A percentile compares a stretch with the other conserved stretches of the same genome.
phyloP scores from a whole-genome alignment of 2,329 filamentous ascomycete genomes.

The Pseudopyrenochaeta lycopersici region DNA sequence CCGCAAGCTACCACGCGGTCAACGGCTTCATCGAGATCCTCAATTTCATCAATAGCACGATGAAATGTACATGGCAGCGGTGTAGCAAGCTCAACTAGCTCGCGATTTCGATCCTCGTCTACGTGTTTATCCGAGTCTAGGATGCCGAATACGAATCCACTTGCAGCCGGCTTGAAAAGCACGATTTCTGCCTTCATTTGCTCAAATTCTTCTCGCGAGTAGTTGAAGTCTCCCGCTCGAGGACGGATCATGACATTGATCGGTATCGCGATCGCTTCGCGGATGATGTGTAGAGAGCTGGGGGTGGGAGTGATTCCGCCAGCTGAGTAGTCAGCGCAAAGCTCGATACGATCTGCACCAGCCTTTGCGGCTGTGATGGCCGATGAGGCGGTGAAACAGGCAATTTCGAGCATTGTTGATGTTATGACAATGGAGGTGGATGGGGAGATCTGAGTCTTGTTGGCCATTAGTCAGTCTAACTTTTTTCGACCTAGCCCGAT shows the following conservation, averaged over 20 bases:
- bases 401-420: slow-evolving; percentile 56
- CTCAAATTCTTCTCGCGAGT: slow-evolving; percentile 52
- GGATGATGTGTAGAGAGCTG: slow-evolving; percentile 34
- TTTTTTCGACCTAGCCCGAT: not conserved
- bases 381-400: slow-evolving; percentile 57
- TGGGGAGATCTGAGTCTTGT: not conserved
- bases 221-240: slow-evolving; percentile 57
- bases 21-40: slow-evolving; percentile 40
- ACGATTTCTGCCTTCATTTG: slow-evolving; percentile 55
- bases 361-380: slow-evolving; percentile 52
- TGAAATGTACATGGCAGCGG: slow-evolving; percentile 63
- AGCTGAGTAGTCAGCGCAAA: slow-evolving; percentile 52
- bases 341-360: slow-evolving; percentile 62
- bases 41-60: slow-evolving; percentile 60
- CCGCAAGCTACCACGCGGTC: slow-evolving; percentile 54
- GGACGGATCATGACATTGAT: slow-evolving; percentile 65
- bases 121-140: slow-evolving; percentile 46
- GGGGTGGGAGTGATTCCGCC: slow-evolving; percentile 55
- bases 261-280: slow-evolving; percentile 46
- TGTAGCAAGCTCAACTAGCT: slow-evolving; percentile 54
- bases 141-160: slow-evolving; percentile 64
- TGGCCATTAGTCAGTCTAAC: not conserved
- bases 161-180: slow-evolving; percentile 47
- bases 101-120: slow-evolving; percentile 52
- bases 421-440: not conserved